Percentiles rank a stretch among this genome's conserved stretches.
Conservation (phyloP, 2,329 filamentous ascomycete species). For the Cercospora citrullina region DNA sequence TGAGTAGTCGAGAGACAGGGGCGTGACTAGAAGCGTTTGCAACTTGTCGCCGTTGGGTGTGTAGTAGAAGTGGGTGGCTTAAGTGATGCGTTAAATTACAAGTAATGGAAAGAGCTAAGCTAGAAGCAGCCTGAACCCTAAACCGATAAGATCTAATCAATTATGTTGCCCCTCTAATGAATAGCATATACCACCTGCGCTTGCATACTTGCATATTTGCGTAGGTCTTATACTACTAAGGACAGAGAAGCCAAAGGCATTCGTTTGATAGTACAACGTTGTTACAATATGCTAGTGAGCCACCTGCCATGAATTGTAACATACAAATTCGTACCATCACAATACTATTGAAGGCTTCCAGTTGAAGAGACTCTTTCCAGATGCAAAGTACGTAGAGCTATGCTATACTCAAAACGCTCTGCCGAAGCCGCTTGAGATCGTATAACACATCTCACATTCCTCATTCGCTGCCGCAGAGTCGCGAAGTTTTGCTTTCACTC, state of each 20-base stretch:
- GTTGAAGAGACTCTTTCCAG: not conserved
- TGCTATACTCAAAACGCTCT: not conserved
- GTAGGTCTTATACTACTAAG: not conserved
- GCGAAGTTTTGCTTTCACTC: conserved; percentile 21
- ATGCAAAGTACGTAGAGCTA: not conserved
- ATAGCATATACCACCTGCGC: not conserved
- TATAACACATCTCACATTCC: not conserved
- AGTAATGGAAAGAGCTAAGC: conserved; percentile 1
- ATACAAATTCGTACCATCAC: not conserved
- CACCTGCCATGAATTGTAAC: not conserved
- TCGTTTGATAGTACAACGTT: not conserved
- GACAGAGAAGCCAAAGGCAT: not conserved
- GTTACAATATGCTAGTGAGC: not conserved
- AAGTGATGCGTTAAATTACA: not conserved
- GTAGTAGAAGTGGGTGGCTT: conserved; percentile 1
- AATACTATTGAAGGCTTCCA: not conserved
- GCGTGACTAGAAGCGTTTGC: not conserved
- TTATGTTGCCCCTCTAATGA: not conserved
- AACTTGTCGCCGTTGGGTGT: not conserved
- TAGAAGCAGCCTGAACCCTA: not conserved
- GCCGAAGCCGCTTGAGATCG: not conserved
- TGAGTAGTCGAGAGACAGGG: not conserved
- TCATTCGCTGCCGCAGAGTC: not conserved
- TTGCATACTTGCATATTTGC: too few relatives aligned
- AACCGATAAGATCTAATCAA: not conserved